Evolutionary conservation across 208 protist genomes (phyloP).

Genomic region (Acanthamoeba sp.): DNA sequence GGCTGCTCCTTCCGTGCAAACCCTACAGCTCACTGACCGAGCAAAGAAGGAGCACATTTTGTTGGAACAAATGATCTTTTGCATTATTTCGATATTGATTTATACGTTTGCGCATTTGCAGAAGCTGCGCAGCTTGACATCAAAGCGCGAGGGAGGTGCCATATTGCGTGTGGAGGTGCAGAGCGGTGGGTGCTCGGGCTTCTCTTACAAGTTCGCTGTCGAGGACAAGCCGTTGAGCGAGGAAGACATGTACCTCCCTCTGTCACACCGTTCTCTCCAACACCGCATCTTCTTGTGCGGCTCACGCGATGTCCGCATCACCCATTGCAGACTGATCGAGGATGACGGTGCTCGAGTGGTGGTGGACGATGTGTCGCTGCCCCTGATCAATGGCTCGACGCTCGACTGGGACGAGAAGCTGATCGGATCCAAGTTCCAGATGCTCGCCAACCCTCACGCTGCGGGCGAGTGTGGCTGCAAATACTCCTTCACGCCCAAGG

Average conservation of each 20-base stretch:
- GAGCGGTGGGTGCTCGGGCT: constrained; percentile 37
- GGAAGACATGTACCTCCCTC: background rate
- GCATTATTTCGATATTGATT: background rate
- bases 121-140: constrained; percentile 7
- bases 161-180: background rate
- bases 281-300: background rate
- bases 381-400: background rate
- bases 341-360: constrained; percentile 20
- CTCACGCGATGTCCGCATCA: too few species aligned
- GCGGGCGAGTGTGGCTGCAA: constrained; percentile 33
- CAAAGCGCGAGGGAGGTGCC: background rate
- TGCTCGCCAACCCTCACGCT: constrained; percentile 18
- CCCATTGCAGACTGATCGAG: constrained; percentile 23
- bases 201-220: constrained; percentile 31
- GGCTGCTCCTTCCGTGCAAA: background rate
- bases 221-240: background rate
- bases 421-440: constrained; percentile 33
- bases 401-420: constrained; percentile 54
- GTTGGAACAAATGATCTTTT: background rate
- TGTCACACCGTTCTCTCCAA: background rate
- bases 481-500: constrained; percentile 24
- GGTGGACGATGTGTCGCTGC: constrained; percentile 40
- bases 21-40: background rate
- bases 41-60: background rate
- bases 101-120: background rate